These are phyloP conservation scores for Cyberlindnera xylosilytica DNA, from an alignment of 805 yeast genomes.

Conservation along the genomic window DNA sequence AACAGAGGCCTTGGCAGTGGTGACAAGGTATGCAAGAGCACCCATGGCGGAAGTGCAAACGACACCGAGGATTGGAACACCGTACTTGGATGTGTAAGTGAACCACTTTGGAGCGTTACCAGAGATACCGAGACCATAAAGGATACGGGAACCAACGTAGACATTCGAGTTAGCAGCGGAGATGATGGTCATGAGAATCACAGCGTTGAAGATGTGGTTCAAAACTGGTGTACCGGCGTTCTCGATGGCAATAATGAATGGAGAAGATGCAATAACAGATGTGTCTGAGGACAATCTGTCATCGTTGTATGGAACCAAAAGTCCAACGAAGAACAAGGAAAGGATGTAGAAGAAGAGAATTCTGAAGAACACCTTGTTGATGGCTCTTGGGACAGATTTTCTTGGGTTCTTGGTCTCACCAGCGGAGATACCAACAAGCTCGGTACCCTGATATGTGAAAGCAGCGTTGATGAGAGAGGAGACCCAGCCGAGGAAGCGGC, in stretches of 20 bases:
- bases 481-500: slow-evolving; percentile 66
- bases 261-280: slow-evolving; percentile 52
- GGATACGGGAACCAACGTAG: slow-evolving; percentile 67
- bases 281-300: slow-evolving; percentile 37
- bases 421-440: slow-evolving; percentile 69
- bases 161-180: slow-evolving; percentile 79
- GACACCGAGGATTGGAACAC: slow-evolving; percentile 64
- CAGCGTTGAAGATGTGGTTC: slow-evolving; percentile 71
- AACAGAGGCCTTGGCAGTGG: slow-evolving; percentile 46
- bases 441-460: slow-evolving; percentile 79
- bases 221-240: slow-evolving; percentile 64
- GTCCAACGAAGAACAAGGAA: slow-evolving; percentile 65
- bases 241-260: slow-evolving; percentile 68
- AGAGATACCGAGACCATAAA: slow-evolving; percentile 60
- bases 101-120: slow-evolving; percentile 58
- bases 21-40: slow-evolving; percentile 56
- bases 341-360: slow-evolving; percentile 63
- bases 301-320: slow-evolving; percentile 65
- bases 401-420: slow-evolving; percentile 70
- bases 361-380: slow-evolving; percentile 64
- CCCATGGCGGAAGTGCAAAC: slow-evolving; percentile 58
- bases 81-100: slow-evolving; percentile 45
- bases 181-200: slow-evolving; percentile 59
- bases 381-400: slow-evolving; percentile 53
- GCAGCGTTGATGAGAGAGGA: slow-evolving; percentile 69